A percentile compares a stretch with the other conserved stretches of the same genome.
phyloP scores from a whole-genome alignment of 495 filamentous ascomycete genomes.

The Aspergillus cristatus region DNA sequence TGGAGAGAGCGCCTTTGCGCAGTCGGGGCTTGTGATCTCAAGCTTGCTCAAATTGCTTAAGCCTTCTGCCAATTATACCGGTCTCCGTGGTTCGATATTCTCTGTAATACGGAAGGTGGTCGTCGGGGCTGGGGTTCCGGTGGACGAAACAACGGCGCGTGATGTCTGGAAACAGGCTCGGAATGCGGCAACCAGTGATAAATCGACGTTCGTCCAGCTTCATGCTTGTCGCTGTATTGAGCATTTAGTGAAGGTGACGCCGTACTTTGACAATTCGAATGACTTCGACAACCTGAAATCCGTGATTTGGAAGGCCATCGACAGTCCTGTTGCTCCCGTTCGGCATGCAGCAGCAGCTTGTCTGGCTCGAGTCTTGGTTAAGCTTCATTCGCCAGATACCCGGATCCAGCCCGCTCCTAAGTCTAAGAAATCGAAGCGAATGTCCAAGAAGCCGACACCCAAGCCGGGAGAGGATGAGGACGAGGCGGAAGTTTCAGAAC shows the following conservation, averaged over 20 bases:
- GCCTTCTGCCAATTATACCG: slow-evolving; percentile 66
- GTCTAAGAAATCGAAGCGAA: slow-evolving; percentile 64
- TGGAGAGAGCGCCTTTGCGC: slow-evolving; percentile 84
- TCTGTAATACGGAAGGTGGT: slow-evolving; percentile 67
- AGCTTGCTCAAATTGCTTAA: slow-evolving; percentile 73
- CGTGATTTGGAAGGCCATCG: slow-evolving; percentile 73
- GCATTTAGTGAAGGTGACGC: slow-evolving; percentile 57
- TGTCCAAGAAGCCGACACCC: slow-evolving; percentile 58
- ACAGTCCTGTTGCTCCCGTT: slow-evolving; percentile 62
- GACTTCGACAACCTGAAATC: slow-evolving; percentile 84
- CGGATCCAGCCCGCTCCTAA: slow-evolving; percentile 48
- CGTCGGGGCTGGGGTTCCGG: slow-evolving; percentile 58
- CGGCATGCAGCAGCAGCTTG: slow-evolving; percentile 83
- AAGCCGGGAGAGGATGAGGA: slow-evolving; percentile 67
- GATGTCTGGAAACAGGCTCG: slow-evolving; percentile 92
- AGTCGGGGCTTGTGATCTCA: slow-evolving; percentile 64
- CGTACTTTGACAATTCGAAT: slow-evolving; percentile 78
- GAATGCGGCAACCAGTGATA: slow-evolving; percentile 67
- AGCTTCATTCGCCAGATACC: slow-evolving; percentile 61
- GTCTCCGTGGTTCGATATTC: slow-evolving; percentile 76
- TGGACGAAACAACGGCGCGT: slow-evolving; percentile 77
- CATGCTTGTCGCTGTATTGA: slow-evolving; percentile 75
- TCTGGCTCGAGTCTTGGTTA: slow-evolving; percentile 67
- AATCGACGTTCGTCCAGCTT: slow-evolving; percentile 70
- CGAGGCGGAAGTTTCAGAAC: slow-evolving; percentile 60